Evolutionary conservation across 768 basidiomycete genomes (phyloP), one percentile per base, ranked within the genome.

Genomic region (Suillus brevipes): DNA sequence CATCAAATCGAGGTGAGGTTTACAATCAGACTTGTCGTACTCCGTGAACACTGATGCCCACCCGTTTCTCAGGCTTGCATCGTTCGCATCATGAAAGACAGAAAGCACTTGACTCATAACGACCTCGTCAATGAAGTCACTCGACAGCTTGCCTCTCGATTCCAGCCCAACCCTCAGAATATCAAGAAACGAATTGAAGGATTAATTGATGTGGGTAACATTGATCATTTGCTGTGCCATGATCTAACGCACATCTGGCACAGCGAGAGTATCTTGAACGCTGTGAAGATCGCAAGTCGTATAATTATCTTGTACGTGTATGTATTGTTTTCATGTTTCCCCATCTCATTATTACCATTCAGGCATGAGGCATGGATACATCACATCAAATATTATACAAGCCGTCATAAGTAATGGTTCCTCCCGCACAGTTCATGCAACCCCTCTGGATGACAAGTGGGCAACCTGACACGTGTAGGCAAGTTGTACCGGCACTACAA

Each of bases 21-120:
- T 6, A 31, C 16, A 25, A 13, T 55, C 36, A 37, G 14, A 28
- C 47, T 45, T 52, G 20, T 14, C 42, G 34, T 63, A 56, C 43
- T 50, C 5, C 49, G 40, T 56, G 20, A 25, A 65, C 43, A 58
- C 59, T 70, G 63, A 68, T n/a, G 18, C 50, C 47, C 4, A 9
- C 6, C 37, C 40, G 25, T 59, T 53, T n/a, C 57, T 3, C 67
- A 99, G 96, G 97, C 97, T 1, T 98, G 94, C 72, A 91, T 99
- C 67, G 97, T 99, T 31, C 89, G 97, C 38, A 89, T 98, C 36
- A 99, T 99, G 97, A 99, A 99, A 79, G 90, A 94, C 73, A 82
- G 95, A 63, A 98, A 98, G 74, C 85, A 86, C 62, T 89, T 99
- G 88, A 79, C 83, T 7, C 94, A 98, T 72, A 93, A 88, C 65